Evolutionary conservation across 2,329 filamentous ascomycete species (phyloP).

Genomic region (Macroventuria anomochaeta): DNA sequence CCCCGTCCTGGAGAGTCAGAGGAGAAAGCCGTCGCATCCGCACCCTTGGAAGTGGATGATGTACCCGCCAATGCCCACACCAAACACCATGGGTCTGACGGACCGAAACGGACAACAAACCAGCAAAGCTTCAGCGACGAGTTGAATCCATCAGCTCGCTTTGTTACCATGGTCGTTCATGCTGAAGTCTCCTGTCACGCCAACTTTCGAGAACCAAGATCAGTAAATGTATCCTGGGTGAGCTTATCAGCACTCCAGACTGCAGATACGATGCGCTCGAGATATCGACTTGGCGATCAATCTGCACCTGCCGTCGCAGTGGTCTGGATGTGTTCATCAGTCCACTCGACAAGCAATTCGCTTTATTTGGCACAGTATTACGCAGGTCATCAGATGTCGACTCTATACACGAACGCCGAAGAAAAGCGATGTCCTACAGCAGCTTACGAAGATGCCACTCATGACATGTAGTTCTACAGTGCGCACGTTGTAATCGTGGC

Average conservation of each 20-base stretch:
- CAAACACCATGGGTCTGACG: conserved; percentile 14
- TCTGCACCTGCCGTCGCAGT: not conserved
- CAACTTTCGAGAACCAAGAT: not conserved
- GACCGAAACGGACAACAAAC: conserved; percentile 18
- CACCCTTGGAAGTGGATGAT: conserved; percentile 2
- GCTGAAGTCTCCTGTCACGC: not conserved
- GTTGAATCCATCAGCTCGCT: conserved; percentile 6
- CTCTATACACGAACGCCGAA: not conserved
- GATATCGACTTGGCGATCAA: not conserved
- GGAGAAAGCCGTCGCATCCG: conserved; percentile 24
- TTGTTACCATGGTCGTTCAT: not conserved
- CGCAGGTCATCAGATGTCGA: not conserved
- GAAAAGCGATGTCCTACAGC: not conserved
- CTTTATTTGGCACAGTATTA: too few relatives aligned
- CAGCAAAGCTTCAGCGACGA: conserved; percentile 20
- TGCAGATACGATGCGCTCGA: not conserved
- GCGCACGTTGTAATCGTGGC: not conserved
- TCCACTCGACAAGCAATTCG: not conserved
- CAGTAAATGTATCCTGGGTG: not conserved
- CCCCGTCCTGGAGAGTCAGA: conserved; percentile 3
- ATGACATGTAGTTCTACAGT: not conserved
- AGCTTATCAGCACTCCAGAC: not conserved
- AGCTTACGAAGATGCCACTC: too few relatives aligned
- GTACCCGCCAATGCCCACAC: conserved; percentile 18
- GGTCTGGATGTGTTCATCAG: not conserved